Base-by-base conservation (phyloP, 202 grass and related monocot genomes). In the Elaeis oleifera region DNA sequence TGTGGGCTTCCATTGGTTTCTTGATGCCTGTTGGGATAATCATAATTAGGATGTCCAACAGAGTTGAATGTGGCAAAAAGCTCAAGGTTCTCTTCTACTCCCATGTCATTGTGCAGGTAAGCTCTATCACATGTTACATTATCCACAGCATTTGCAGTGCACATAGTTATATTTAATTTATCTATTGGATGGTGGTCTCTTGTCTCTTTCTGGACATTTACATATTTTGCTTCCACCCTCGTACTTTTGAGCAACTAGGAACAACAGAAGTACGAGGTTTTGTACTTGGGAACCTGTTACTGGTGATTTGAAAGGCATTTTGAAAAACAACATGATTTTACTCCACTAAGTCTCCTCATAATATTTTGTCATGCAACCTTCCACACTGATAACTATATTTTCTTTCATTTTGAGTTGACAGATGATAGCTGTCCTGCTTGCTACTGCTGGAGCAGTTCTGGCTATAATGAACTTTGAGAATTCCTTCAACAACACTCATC, bases 401-500 rank as follows among this genome's bases (percentile, higher is more conserved):
- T 44, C 9, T 44, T 44, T 44, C 9, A 44, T 44, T 44, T 44
- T 44, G 36, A 3, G 7, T 59, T 61, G 23, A 73, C 79, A 94
- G 94, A 68, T 86, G 44, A 26, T 65, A 53, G 95, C 80, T 65
- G 83, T 89, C 71, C 60, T 31, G 20, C 75, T 99, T 19, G 85
- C 85, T 18, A 99, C 88, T 23, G 83, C 88, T 21, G 88, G 85
- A 1, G 95, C 95, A 22, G 82, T 82, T 19, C 74, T 94, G 49
- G 89, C 95, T 18, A 67, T 94, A 67, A 82, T 63, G 8, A 82
- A 94, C 63, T 99, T 99, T 54, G 78, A 99, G 71, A 99, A 99
- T 73, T 82, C 83, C 15, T 99, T 99, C 83, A 82, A 90, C 75
- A 99, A 99, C 80, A 83, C 85, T 2, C 95, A 99, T 78, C 85